A percentile compares a stretch with the other conserved stretches of the same genome.
Conservation (phyloP, 2,329 filamentous ascomycete species). For the Helotiales sp. region DNA sequence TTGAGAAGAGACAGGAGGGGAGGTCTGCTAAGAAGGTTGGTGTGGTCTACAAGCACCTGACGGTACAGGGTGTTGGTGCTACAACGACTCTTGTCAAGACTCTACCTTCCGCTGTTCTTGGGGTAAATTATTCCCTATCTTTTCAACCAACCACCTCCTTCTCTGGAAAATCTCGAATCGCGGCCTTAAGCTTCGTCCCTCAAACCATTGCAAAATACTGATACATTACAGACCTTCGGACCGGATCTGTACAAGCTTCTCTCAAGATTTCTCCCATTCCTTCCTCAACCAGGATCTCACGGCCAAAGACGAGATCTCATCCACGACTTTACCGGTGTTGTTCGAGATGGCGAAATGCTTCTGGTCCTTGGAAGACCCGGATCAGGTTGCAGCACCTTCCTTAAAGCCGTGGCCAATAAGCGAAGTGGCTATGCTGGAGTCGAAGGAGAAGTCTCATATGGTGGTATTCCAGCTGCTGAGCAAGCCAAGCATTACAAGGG, state of each 20-base stretch:
- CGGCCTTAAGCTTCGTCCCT: neutral
- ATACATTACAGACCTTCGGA: slow-evolving; percentile 60
- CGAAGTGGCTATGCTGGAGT: slow-evolving; percentile 64
- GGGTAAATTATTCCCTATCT: slow-evolving; percentile 36
- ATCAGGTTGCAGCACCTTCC: slow-evolving; percentile 73
- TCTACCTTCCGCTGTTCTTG: slow-evolving; percentile 70
- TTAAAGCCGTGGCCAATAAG: slow-evolving; percentile 74
- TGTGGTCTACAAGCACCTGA: slow-evolving; percentile 74
- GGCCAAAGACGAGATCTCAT: slow-evolving; percentile 47
- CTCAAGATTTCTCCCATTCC: slow-evolving; percentile 27
- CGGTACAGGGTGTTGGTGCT: slow-evolving; percentile 69
- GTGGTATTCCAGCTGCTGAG: slow-evolving; percentile 66
- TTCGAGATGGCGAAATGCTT: slow-evolving; percentile 71
- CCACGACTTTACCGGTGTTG: slow-evolving; percentile 65
- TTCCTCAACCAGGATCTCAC: slow-evolving; percentile 26
- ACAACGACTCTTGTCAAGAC: slow-evolving; percentile 70
- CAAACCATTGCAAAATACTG: neutral
- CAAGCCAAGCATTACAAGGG: slow-evolving; percentile 67
- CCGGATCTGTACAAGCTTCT: slow-evolving; percentile 73
- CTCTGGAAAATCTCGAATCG: neutral
- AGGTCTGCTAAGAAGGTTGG: slow-evolving; percentile 75
- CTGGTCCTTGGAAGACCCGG: slow-evolving; percentile 72
- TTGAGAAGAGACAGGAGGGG: slow-evolving; percentile 70
- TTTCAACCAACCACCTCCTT: neutral
- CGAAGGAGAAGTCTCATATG: slow-evolving; percentile 69